phyloP scores from a whole-genome alignment of 352 stramenopile species.

The Pilasporangium apinafurcum region DNA sequence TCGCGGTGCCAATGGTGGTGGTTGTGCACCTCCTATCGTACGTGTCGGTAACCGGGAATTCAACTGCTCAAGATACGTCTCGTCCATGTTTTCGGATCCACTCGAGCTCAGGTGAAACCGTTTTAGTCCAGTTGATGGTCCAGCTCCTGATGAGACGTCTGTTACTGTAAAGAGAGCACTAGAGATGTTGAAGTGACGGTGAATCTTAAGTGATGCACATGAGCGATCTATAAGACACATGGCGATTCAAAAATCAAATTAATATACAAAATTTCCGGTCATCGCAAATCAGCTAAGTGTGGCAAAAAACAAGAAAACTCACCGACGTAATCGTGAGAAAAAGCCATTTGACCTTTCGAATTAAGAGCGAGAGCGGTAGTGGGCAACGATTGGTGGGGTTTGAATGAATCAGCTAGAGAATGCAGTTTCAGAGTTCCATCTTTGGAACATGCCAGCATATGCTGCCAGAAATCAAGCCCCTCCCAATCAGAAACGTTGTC shows the following conservation, averaged over 20 bases:
- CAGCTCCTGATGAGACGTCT: neutral
- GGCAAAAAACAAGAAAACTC: slow-evolving; percentile 2
- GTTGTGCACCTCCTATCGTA: neutral
- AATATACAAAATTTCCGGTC: neutral
- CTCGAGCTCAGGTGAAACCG: slow-evolving; percentile 5
- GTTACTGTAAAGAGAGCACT: slow-evolving; percentile 68
- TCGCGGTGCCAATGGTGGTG: slow-evolving; percentile 8
- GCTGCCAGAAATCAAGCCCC: slow-evolving; percentile 78
- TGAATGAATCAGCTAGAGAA: slow-evolving; percentile 77
- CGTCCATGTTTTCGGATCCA: slow-evolving; percentile 7
- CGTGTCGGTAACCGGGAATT: no score
- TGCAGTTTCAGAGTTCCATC: slow-evolving; percentile 84
- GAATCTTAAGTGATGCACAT: slow-evolving; percentile 78
- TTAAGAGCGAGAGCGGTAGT: slow-evolving; percentile 73
- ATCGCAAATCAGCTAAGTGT: neutral
- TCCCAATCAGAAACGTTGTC: slow-evolving; percentile 39
- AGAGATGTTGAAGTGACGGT: slow-evolving; percentile 48
- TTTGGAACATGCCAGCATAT: slow-evolving; percentile 86
- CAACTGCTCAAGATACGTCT: neutral
- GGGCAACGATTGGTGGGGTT: slow-evolving; percentile 71
- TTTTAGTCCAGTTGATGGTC: slow-evolving; percentile 9
- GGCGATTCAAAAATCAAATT: neutral
- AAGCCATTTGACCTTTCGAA: slow-evolving; percentile 71
- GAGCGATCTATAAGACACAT: slow-evolving; percentile 50
- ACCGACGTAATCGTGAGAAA: slow-evolving; percentile 83